phyloP scores from a whole-genome alignment of 441 rosid species.

The Hypseocharis bilobata region DNA sequence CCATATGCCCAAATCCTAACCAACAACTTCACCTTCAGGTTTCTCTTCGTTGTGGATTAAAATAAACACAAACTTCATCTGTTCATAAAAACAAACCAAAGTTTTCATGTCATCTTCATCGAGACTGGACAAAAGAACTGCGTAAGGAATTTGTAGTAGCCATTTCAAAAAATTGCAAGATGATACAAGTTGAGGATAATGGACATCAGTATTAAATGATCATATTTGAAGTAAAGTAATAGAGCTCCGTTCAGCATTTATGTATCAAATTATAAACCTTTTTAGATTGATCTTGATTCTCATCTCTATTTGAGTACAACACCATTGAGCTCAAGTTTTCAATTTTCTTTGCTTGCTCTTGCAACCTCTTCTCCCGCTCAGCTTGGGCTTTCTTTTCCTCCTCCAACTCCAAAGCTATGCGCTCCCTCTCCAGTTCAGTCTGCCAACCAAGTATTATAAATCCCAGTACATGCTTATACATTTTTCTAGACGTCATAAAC shows the following conservation, averaged over 20 bases:
- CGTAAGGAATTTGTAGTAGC: neutral
- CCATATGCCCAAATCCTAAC: neutral
- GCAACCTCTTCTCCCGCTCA: constrained; percentile 76
- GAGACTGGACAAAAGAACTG: neutral
- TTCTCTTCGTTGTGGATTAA: no score
- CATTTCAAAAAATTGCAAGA: neutral
- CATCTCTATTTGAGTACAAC: constrained; percentile 66
- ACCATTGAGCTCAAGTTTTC: constrained; percentile 87
- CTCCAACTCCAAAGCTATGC: constrained; percentile 80
- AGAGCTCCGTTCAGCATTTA: neutral
- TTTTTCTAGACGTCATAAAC: constrained; percentile 13
- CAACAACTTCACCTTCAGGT: no score
- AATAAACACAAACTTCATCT: neutral
- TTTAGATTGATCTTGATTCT: constrained; percentile 46
- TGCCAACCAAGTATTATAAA: constrained; percentile 27
- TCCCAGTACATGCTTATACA: constrained; percentile 13
- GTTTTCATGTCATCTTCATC: neutral
- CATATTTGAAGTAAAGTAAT: neutral
- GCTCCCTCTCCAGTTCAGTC: constrained; percentile 93
- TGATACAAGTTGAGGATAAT: neutral
- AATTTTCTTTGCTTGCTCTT: constrained; percentile 87
- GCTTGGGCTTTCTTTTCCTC: constrained; percentile 95
- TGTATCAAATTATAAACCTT: constrained; percentile 40
- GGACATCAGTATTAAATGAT: neutral
- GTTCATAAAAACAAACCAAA: neutral